phyloP scores from a whole-genome alignment of 805 yeast species.

The Blastobotrys parvus region DNA sequence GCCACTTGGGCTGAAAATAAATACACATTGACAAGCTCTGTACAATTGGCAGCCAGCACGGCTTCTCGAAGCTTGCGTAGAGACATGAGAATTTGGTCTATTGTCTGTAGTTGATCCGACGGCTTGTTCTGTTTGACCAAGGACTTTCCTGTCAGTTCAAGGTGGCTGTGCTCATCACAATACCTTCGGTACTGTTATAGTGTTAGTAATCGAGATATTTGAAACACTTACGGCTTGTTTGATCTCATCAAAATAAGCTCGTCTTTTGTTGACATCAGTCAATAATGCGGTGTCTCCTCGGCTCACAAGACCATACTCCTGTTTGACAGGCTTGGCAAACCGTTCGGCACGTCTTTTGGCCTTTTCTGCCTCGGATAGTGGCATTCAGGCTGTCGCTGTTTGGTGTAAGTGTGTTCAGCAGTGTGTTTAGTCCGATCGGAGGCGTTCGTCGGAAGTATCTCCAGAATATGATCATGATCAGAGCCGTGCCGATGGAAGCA shows the following conservation, averaged over 20 bases:
- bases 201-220: too few relatives aligned
- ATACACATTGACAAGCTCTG: constrained; percentile 32
- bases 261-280: constrained; percentile 7
- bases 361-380: constrained; percentile 1
- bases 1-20: constrained; percentile 41
- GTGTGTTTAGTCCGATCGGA: too few relatives aligned
- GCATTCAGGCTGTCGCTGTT: too few relatives aligned
- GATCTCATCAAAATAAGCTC: constrained; percentile 3
- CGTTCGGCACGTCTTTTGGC: constrained; percentile 7
- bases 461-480: too few relatives aligned
- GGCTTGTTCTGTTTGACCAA: not conserved
- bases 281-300: constrained; percentile 35
- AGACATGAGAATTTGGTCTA: constrained; percentile 10
- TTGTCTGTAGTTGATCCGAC: constrained; percentile 1
- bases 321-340: constrained; percentile 5
- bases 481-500: too few relatives aligned
- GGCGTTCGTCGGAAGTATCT: too few relatives aligned
- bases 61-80: constrained; percentile 47
- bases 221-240: constrained; percentile 4
- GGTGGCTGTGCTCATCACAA: too few relatives aligned
- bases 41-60: constrained; percentile 27
- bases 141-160: too few relatives aligned
- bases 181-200: too few relatives aligned
- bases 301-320: constrained; percentile 35
- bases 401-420: too few relatives aligned